Conservation (phyloP, 306 rosid species). For the Cucurbita moschata region DNA sequence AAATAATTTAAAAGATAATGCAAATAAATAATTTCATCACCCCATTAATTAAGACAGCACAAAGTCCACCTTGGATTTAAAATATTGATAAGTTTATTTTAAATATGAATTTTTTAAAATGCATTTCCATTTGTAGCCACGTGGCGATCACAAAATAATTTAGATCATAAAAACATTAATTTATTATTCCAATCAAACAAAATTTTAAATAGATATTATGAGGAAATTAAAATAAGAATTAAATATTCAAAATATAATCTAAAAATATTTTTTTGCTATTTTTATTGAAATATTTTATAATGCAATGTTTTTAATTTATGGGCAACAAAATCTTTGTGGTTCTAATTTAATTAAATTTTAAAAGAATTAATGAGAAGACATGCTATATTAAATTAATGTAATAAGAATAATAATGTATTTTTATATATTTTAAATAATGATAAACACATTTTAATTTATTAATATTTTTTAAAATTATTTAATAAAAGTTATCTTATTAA, state of each 20-base stretch:
- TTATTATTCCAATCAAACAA: neutral
- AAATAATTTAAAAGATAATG: neutral
- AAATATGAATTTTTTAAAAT: neutral
- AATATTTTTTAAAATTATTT: no score
- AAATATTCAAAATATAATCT: neutral
- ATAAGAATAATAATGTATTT: neutral
- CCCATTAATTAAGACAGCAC: neutral
- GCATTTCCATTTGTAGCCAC: neutral
- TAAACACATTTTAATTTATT: no score
- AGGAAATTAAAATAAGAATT: neutral
- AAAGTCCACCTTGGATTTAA: neutral
- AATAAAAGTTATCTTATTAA: no score
- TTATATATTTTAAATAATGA: neutral
- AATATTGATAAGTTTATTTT: neutral
- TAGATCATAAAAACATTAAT: neutral
- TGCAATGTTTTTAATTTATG: neutral
- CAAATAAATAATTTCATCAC: neutral
- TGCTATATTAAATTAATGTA: neutral
- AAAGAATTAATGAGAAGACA: neutral
- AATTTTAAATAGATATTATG: neutral
- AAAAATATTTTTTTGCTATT: neutral
- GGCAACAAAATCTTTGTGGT: neutral
- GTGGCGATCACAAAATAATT: neutral
- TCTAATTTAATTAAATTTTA: neutral
- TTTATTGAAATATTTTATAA: neutral